Conservation (phyloP, 2,329 filamentous ascomycete species). For the Arachnomyces sp. region DNA sequence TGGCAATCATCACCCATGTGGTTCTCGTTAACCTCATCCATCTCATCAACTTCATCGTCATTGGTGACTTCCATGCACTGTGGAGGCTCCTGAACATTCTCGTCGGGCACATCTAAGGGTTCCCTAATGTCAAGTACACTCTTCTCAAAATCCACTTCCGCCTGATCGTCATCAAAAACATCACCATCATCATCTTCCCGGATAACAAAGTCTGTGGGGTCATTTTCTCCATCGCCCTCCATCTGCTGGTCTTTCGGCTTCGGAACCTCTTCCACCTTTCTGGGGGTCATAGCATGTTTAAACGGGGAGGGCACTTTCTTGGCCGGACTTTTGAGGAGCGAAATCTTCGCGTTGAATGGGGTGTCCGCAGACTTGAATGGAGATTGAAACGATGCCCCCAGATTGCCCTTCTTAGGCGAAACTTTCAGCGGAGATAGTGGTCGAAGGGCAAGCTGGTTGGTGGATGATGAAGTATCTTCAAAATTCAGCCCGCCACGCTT, state of each 20-base stretch:
- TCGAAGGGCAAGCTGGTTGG: slow-evolving; percentile 22
- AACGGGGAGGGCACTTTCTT: slow-evolving; percentile 34
- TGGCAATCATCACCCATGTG: slow-evolving; percentile 3
- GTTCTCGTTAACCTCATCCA: slow-evolving; percentile 4
- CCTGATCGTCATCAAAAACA: slow-evolving; percentile 1
- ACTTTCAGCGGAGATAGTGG: slow-evolving; percentile 32
- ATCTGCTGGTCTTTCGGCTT: slow-evolving; percentile 1
- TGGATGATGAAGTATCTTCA: neutral
- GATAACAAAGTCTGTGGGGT: slow-evolving; percentile 3
- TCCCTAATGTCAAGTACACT: slow-evolving; percentile 16
- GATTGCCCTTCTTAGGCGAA: slow-evolving; percentile 35
- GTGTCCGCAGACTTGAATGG: slow-evolving; percentile 25
- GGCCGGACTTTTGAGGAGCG: slow-evolving; percentile 37
- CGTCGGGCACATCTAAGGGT: slow-evolving; percentile 9
- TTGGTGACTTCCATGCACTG: neutral
- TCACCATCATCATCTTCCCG: slow-evolving; percentile 2
- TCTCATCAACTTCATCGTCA: slow-evolving; percentile 5
- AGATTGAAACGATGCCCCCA: slow-evolving; percentile 30
- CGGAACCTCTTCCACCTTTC: slow-evolving; percentile 1
- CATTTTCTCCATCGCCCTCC: slow-evolving; percentile 3
- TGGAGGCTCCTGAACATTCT: slow-evolving; percentile 3
- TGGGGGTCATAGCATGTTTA: slow-evolving; percentile 22
- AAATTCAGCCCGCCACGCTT: slow-evolving; percentile 18
- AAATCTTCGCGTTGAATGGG: slow-evolving; percentile 27
- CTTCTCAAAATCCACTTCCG: slow-evolving; percentile 17